phyloP scores from a whole-genome alignment of 257 asterid species.

The Rhazya stricta region DNA sequence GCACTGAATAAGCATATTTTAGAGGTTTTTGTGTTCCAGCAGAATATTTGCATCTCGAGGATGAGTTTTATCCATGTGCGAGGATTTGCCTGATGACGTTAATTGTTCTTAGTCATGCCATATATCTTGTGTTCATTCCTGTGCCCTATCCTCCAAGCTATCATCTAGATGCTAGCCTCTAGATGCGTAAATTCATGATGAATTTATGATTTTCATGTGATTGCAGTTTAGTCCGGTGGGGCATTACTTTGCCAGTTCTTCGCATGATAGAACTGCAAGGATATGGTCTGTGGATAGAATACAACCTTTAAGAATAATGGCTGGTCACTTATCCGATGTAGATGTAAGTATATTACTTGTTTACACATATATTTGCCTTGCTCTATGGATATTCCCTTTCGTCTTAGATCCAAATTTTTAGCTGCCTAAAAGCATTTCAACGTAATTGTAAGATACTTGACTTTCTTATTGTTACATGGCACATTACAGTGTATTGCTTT shows the following conservation, averaged over 20 bases:
- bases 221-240: slow-evolving; percentile 96
- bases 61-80: not conserved
- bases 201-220: slow-evolving; percentile 5
- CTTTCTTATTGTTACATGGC: not conserved
- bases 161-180: not conserved
- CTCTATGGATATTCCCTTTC: slow-evolving; percentile 1
- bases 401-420: not conserved
- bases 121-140: not conserved
- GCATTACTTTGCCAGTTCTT: slow-evolving; percentile 97
- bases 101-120: not conserved
- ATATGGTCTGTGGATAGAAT: slow-evolving; percentile 93
- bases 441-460: not conserved
- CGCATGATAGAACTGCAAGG: slow-evolving; percentile 97
- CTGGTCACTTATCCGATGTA: slow-evolving; percentile 97
- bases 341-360: slow-evolving; percentile 58
- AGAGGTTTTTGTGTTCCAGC: not conserved
- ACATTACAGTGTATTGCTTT: not conserved
- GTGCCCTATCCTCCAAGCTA: not conserved
- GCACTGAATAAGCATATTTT: not conserved
- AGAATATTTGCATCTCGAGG: not conserved
- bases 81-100: not conserved
- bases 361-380: not conserved
- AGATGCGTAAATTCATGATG: not conserved
- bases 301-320: slow-evolving; percentile 93
- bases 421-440: not conserved